A percentile compares a stretch with the other conserved stretches of the same genome.
phyloP scores from a whole-genome alignment of 768 basidiomycete genomes.

The Hygrocybe coccinea region DNA sequence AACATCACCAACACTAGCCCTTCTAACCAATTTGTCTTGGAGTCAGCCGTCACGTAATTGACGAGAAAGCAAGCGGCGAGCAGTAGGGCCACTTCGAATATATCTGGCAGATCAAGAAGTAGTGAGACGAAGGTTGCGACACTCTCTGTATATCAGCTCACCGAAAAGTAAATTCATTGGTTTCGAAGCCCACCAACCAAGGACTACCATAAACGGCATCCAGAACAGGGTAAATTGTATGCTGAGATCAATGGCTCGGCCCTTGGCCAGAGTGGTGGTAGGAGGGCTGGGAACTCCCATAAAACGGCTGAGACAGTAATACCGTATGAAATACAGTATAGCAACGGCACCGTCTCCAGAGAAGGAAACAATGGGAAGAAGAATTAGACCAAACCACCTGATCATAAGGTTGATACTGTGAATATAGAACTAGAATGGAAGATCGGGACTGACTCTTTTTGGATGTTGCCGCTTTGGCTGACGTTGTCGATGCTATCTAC shows the following conservation, averaged over 20 bases:
- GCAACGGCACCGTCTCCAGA: slow-evolving; percentile 65
- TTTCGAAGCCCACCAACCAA: slow-evolving; percentile 62
- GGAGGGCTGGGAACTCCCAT: slow-evolving; percentile 37
- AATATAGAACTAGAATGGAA: not conserved
- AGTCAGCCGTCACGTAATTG: slow-evolving; percentile 74
- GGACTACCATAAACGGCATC: slow-evolving; percentile 67
- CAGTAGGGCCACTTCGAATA: slow-evolving; percentile 62
- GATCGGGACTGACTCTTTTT: slow-evolving; percentile 44
- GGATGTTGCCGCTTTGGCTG: slow-evolving; percentile 37
- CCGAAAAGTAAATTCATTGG: slow-evolving; percentile 68
- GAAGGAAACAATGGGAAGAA: slow-evolving; percentile 70
- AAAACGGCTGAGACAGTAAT: slow-evolving; percentile 36
- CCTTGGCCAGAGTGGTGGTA: slow-evolving; percentile 57
- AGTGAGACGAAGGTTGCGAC: not conserved
- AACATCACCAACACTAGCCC: slow-evolving; percentile 62
- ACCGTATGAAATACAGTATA: slow-evolving; percentile 50
- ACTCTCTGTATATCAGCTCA: no score
- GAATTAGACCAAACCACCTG: slow-evolving; percentile 70
- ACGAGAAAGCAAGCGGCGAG: slow-evolving; percentile 70
- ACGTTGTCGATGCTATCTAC: slow-evolving; percentile 62
- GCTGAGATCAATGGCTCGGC: slow-evolving; percentile 67
- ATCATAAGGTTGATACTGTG: slow-evolving; percentile 4
- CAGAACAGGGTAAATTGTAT: slow-evolving; percentile 77
- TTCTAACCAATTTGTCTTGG: slow-evolving; percentile 78
- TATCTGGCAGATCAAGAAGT: slow-evolving; percentile 38